Evolutionary conservation across 2,329 filamentous ascomycete species (phyloP).

Genomic region (Colletotrichum salicis): DNA sequence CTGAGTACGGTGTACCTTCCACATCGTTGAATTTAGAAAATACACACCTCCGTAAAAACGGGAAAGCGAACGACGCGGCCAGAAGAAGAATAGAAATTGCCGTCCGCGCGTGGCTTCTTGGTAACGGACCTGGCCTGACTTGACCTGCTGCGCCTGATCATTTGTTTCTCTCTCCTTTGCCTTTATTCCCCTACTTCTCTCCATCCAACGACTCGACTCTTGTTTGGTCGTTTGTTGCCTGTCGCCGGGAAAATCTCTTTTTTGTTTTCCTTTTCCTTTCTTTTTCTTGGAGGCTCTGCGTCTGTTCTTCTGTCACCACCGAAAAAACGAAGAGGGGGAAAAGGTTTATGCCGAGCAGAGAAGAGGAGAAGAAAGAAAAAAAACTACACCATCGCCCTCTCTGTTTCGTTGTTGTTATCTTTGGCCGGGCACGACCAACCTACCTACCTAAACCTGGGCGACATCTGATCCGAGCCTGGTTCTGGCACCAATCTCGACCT

Average conservation of each 20-base stretch:
- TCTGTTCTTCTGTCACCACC: constrained; percentile 30
- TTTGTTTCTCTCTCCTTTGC: constrained; percentile 9
- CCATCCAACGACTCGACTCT: background rate
- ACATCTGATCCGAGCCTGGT: constrained; percentile 17
- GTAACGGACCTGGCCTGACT: constrained; percentile 3
- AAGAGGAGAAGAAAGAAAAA: constrained; percentile 1
- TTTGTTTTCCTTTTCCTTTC: background rate
- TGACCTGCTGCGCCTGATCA: background rate
- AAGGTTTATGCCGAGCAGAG: constrained; percentile 11
- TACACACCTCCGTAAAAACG: constrained; percentile 1
- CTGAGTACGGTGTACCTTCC: no score
- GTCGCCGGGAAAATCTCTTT: background rate
- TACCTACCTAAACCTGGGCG: constrained; percentile 10
- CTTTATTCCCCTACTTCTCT: background rate
- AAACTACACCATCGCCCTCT: constrained; percentile 12
- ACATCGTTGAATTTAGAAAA: background rate
- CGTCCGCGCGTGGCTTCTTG: constrained; percentile 24
- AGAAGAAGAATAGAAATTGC: constrained; percentile 19
- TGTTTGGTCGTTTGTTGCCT: constrained; percentile 2
- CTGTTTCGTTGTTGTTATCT: constrained; percentile 28
- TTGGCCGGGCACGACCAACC: constrained; percentile 11
- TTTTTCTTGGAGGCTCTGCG: constrained; percentile 26
- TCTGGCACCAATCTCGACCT: constrained; percentile 13
- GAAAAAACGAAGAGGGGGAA: constrained; percentile 20
- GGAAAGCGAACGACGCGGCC: constrained; percentile 21